Base-by-base conservation (phyloP, 129 eudicot genomes). In the Flaveria robusta region DNA sequence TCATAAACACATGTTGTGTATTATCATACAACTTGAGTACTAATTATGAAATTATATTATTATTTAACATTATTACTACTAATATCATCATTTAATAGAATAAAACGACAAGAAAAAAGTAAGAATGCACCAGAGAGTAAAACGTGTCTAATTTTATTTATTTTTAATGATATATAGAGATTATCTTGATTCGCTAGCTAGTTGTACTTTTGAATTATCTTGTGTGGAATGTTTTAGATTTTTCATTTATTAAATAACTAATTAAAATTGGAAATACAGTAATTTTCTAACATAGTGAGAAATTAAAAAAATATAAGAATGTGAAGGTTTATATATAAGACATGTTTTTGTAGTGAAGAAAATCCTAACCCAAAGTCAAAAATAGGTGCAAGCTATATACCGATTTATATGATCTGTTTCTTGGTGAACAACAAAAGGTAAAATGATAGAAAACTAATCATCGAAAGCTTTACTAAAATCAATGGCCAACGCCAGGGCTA, bases 401-500 rank as follows among this genome's bases (percentile, higher is more conserved):
- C 59, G 18, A 5, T 6, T 18, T 18, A n/a, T 18, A 52, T 18
- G 10, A 52, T n/a, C 11, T 0, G 10, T 16, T 52, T 52, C 59
- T 4, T 52, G 18, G 10, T 16, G 9, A 52, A 52, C 10, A 52
- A 52, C 59, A 5, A 50, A 14, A 50, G 14, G 20, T 5, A 50
- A 13, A 50, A 15, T 2, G 20, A 50, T 50, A 5, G 59, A 52
- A 52, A 52, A 13, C 52, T 13, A 11, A 47, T 47, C 16, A 55
- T 19, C 62, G 4, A 7, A 10, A 22, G 24, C 43, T 34, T 39
- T 45, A 26, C 15, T 12, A 2, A 2, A 37, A 34, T 79, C 45
- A 79, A 27, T 79, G 78, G 42, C 83, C 74, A 72, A 16, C 78
- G 7, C 83, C 83, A 23, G 83, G 83, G 45, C 83, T 79, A 72